Conservation (phyloP, 768 basidiomycete species). For the Tephrocybe sp. region DNA sequence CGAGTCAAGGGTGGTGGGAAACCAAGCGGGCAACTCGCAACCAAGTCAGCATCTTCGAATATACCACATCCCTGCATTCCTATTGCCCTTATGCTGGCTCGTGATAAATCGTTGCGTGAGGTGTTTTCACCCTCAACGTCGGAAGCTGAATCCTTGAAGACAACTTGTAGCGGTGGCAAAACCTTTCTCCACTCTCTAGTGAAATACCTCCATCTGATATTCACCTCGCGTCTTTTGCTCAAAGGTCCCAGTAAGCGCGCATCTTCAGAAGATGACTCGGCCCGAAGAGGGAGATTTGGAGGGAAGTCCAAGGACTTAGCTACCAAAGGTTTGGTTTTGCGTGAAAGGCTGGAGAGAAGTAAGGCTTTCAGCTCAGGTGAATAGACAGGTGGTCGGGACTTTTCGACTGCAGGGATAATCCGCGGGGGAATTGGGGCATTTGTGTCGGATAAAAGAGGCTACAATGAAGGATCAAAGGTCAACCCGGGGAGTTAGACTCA, state of each 20-base stretch:
- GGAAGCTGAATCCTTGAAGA: conserved; percentile 17
- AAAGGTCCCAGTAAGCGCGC: conserved; percentile 59
- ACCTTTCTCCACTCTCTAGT: conserved; percentile 50
- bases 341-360: conserved; percentile 50
- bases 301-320: conserved; percentile 42
- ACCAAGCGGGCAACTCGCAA: conserved; percentile 37
- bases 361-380: conserved; percentile 61
- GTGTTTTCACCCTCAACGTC: conserved; percentile 3
- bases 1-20: conserved; percentile 27
- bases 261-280: conserved; percentile 55
- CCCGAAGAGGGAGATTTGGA: conserved; percentile 53
- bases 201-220: conserved; percentile 70
- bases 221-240: conserved; percentile 72
- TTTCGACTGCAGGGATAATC: conserved; percentile 50
- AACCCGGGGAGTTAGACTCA: neutral
- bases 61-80: conserved; percentile 41
- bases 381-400: conserved; percentile 63
- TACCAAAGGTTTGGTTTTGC: conserved; percentile 42
- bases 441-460: conserved; percentile 59
- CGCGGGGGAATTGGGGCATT: conserved; percentile 34
- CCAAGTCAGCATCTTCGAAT: conserved; percentile 41
- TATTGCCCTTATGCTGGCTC: conserved; percentile 28
- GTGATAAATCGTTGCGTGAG: conserved; percentile 11
- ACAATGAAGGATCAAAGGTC: neutral
- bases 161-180: conserved; percentile 56